These are phyloP conservation scores for Ganoderma lingzhi DNA, from an alignment of 1,284 basidiomycete genomes.

Conservation along the genomic window DNA sequence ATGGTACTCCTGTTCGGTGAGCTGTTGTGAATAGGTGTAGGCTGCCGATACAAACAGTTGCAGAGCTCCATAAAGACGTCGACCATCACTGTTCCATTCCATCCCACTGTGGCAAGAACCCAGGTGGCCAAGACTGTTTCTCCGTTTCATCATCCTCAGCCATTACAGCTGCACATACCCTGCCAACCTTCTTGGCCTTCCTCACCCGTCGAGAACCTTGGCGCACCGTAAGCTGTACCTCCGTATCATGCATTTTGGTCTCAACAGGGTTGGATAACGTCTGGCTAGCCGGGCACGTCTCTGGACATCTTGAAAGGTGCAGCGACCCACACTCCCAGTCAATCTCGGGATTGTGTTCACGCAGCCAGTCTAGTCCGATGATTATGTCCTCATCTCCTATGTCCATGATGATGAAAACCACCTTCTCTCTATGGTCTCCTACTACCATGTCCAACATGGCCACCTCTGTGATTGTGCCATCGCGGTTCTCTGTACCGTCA, in stretches of 20 bases:
- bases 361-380: background rate
- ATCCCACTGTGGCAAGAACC: background rate
- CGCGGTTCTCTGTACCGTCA: background rate
- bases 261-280: background rate
- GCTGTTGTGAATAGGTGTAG: background rate
- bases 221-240: constrained; percentile 4
- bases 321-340: background rate
- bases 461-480: background rate
- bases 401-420: background rate
- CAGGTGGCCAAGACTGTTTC: no score
- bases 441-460: background rate
- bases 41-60: constrained; percentile 4
- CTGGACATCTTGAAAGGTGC: background rate
- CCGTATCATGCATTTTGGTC: background rate
- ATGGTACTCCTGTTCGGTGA: no score
- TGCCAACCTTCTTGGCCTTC: no score
- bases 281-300: background rate
- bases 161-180: no score
- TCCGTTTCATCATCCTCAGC: no score
- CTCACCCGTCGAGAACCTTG: background rate
- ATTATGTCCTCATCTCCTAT: background rate
- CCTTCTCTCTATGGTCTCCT: background rate
- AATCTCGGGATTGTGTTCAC: background rate
- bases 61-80: background rate
- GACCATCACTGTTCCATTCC: background rate